These are phyloP conservation scores for Cucumis cinereus DNA, from an alignment of 306 rosid species.

Conservation along the genomic window DNA sequence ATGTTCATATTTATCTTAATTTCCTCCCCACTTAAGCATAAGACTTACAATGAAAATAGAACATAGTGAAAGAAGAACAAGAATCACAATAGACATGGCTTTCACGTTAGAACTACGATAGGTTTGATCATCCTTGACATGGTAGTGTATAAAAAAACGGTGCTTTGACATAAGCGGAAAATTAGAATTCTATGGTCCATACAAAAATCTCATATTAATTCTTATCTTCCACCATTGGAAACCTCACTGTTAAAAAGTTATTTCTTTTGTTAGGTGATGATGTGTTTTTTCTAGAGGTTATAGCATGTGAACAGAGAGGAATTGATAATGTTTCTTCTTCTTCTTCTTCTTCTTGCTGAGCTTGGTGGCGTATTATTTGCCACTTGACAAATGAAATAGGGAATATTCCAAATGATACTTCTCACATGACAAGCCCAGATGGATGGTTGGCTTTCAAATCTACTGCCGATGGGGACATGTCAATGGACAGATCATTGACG, in stretches of 20 bases:
- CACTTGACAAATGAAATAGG: not conserved
- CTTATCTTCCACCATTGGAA: not conserved
- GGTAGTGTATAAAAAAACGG: too few relatives aligned
- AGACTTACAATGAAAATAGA: too few relatives aligned
- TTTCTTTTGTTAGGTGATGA: not conserved
- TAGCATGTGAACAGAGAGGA: not conserved
- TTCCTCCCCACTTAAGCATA: too few relatives aligned
- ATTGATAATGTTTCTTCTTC: not conserved
- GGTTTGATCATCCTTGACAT: too few relatives aligned
- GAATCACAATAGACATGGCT: too few relatives aligned
- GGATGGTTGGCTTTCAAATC: not conserved
- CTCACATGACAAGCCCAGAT: not conserved
- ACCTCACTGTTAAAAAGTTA: not conserved
- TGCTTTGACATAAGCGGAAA: too few relatives aligned
- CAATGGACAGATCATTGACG: not conserved
- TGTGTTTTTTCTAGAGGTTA: not conserved
- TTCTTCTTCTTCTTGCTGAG: not conserved
- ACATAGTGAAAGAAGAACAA: too few relatives aligned
- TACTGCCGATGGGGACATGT: not conserved
- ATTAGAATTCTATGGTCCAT: too few relatives aligned
- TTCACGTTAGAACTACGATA: too few relatives aligned
- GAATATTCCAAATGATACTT: constrained; percentile 3
- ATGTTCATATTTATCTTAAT: too few relatives aligned
- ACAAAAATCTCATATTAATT: too few relatives aligned
- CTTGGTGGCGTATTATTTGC: not conserved